Base-by-base conservation (phyloP, 495 filamentous ascomycete genomes). In the Penicilliopsis zonata region DNA sequence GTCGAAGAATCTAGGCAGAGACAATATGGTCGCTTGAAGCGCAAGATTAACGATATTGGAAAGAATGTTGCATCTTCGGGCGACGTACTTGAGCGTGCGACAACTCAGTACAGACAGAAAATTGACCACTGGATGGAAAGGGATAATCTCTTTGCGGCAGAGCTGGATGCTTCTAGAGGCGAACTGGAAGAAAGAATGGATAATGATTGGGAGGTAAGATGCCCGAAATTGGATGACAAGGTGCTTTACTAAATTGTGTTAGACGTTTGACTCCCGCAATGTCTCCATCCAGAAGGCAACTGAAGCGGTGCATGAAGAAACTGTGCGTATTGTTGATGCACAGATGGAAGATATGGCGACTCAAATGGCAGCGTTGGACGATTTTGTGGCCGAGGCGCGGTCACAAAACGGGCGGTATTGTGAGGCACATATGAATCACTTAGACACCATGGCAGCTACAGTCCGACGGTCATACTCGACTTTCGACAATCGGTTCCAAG, bases 291-390 rank as follows among this genome's bases (percentile, higher is more conserved):
- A 85, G 39, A 67, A 68, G 2, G 78, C 81, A 0, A 92, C 87
- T 1, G 78, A 81, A 34, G 82, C 84, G 0, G 85, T 96, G 7
- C 86, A 96, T 38, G 79, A 82, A n/a, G 80, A 93, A 55, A 93
- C 87, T 0, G 74, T 94, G 13, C 76, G 76, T 1, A 90, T 93
- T 42, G 88, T 95, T 7, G 81, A 87, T 47, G 78, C 77, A 16
- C 92, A 96, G 53, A 80, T 94, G 60, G 69, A 67, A 23, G 78
- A 92, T 36, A 80, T 98, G 58, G 78, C 81, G 35, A 66, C 64
- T 5, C 85, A 96, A 56, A 88, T 98, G 74, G 70, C 70, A 41
- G 80, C 82, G 5, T 67, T 96, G 4, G 90, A 94, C 55, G 82
- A 86, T 37, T 94, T 94, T 40, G 83, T 95, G 20, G 66, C 81